Evolutionary conservation across 2,329 filamentous ascomycete genomes (phyloP).

Genomic region (Colletotrichum horii): DNA sequence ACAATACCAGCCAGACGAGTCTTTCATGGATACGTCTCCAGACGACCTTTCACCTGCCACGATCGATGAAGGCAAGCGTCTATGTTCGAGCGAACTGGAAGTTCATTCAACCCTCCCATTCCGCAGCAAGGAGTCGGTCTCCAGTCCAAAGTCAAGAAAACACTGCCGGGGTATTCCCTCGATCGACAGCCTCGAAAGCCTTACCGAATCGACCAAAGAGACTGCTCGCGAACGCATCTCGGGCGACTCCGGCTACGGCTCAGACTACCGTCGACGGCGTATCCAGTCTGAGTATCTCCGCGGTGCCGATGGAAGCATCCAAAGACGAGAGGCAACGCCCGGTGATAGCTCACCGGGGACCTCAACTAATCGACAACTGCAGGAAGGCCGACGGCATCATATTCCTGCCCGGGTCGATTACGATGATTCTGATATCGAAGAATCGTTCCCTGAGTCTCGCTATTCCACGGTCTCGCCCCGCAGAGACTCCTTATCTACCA

Average conservation of each 20-base stretch:
- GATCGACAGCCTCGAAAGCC: background rate
- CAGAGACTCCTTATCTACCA: background rate
- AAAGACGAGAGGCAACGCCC: background rate
- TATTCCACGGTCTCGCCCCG: background rate
- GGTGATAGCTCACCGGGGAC: background rate
- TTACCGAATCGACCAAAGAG: background rate
- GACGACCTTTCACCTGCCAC: background rate
- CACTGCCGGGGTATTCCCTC: background rate
- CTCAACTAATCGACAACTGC: background rate
- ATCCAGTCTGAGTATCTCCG: background rate
- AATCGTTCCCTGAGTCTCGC: background rate
- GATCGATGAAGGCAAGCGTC: background rate
- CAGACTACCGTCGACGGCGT: background rate
- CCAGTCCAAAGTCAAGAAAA: background rate
- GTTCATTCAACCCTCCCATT: background rate
- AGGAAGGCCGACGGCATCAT: too few species aligned
- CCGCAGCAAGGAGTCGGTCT: background rate
- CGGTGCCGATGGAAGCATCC: background rate
- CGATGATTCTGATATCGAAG: background rate
- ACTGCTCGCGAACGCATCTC: background rate
- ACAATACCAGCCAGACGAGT: background rate
- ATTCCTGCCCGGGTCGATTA: background rate
- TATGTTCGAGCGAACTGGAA: background rate
- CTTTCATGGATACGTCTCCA: background rate
- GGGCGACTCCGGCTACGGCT: constrained; percentile 5